A percentile compares a stretch with the other conserved stretches of the same genome.
phyloP scores from a whole-genome alignment of 2,329 filamentous ascomycete genomes.

The Penicillium thymicola region DNA sequence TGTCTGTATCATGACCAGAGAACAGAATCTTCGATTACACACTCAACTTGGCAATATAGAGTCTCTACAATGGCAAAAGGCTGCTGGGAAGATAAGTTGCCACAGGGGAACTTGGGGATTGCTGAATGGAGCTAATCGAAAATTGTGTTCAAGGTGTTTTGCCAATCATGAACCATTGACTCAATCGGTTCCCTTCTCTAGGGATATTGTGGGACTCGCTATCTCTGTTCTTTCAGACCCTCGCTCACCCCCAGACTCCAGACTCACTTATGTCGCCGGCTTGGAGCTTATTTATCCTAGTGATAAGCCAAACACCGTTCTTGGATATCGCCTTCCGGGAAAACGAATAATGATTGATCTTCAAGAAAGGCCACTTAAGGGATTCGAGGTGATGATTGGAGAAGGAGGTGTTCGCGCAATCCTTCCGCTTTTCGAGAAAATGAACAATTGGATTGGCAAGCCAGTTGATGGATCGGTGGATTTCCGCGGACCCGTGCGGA shows the following conservation, averaged over 20 bases:
- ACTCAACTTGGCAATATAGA: background rate
- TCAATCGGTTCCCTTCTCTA: background rate
- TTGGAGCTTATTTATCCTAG: background rate
- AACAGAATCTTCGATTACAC: background rate
- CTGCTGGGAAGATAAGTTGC: background rate
- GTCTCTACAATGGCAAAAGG: background rate
- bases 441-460: background rate
- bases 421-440: background rate
- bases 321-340: background rate
- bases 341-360: background rate
- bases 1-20: background rate
- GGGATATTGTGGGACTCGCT: background rate
- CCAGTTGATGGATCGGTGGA: background rate
- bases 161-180: background rate
- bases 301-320: background rate
- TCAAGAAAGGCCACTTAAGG: background rate
- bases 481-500: too few species aligned
- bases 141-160: background rate
- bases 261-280: background rate
- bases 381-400: background rate
- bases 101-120: too few species aligned
- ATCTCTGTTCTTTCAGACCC: background rate
- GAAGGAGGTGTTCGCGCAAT: background rate
- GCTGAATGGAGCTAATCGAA: too few species aligned
- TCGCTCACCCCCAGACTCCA: background rate